phyloP scores from a whole-genome alignment of 495 filamentous ascomycete species.

The Hyphodiscus hymeniophilus region DNA sequence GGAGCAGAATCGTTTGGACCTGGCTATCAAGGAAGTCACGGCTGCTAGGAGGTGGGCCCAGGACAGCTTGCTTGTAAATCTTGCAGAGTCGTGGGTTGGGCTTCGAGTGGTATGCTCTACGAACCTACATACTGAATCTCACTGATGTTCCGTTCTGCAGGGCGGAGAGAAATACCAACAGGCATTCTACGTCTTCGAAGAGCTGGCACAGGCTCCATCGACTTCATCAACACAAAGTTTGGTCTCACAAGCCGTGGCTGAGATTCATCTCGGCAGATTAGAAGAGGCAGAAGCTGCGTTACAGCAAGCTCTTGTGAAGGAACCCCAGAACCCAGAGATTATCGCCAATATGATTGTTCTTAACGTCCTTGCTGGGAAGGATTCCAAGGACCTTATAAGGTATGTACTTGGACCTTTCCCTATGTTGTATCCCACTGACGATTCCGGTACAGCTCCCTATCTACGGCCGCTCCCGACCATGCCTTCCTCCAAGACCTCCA shows the following conservation, averaged over 20 bases:
- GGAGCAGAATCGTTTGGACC: slow-evolving; percentile 79
- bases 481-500: slow-evolving; percentile 57
- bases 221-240: slow-evolving; percentile 59
- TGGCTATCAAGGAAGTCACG: slow-evolving; percentile 81
- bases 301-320: slow-evolving; percentile 66
- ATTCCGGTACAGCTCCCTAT: slow-evolving; percentile 40
- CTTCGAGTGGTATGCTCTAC: slow-evolving; percentile 63
- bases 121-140: neutral
- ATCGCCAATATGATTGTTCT: slow-evolving; percentile 78
- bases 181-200: slow-evolving; percentile 97
- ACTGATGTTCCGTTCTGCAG: slow-evolving; percentile 31
- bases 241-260: slow-evolving; percentile 81
- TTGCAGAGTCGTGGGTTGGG: slow-evolving; percentile 93
- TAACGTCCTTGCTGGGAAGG: slow-evolving; percentile 65
- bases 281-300: slow-evolving; percentile 86
- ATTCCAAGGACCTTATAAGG: slow-evolving; percentile 49
- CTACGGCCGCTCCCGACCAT: slow-evolving; percentile 51
- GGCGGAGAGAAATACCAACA: slow-evolving; percentile 95
- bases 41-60: slow-evolving; percentile 93
- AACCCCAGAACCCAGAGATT: slow-evolving; percentile 59
- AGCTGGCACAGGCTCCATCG: slow-evolving; percentile 79
- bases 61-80: slow-evolving; percentile 85
- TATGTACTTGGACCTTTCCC: slow-evolving; percentile 29
- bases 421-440: slow-evolving; percentile 14
- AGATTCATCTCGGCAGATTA: slow-evolving; percentile 81